These are phyloP conservation scores for Vicia villosa DNA, from an alignment of 306 rosid species.

Conservation along the genomic window DNA sequence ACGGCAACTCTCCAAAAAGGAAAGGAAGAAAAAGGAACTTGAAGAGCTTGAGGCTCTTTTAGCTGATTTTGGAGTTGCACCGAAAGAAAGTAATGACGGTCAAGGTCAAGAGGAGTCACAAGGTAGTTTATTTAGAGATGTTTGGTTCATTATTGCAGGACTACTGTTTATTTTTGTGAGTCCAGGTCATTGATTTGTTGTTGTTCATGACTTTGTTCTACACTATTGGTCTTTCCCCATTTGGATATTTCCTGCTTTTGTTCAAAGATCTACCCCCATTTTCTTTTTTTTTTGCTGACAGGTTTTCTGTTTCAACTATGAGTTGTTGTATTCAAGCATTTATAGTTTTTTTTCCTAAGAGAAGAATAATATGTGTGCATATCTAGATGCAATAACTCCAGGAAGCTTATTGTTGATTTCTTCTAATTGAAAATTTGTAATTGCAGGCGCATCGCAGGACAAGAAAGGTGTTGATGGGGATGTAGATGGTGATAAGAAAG, in stretches of 20 bases:
- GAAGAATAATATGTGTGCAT: background rate
- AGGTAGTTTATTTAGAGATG: conserved; percentile 51
- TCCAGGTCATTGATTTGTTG: conserved; percentile 12
- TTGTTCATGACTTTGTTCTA: background rate
- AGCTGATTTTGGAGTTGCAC: conserved; percentile 81
- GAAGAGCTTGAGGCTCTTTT: conserved; percentile 95
- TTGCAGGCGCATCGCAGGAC: conserved; percentile 57
- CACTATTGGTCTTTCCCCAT: background rate
- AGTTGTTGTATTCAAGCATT: conserved; percentile 2
- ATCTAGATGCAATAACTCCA: background rate
- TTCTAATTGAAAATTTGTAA: conserved; percentile 27
- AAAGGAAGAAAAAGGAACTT: conserved; percentile 92
- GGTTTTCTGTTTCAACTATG: background rate
- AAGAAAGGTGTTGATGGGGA: conserved; percentile 52
- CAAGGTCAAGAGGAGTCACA: conserved; percentile 74
- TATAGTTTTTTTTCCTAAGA: background rate
- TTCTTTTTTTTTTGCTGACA: background rate
- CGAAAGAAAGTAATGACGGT: conserved; percentile 56
- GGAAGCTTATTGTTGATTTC: conserved; percentile 10
- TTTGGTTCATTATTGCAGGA: conserved; percentile 2
- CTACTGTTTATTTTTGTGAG: conserved; percentile 1
- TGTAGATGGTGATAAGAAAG: conserved; percentile 77
- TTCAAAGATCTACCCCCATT: background rate
- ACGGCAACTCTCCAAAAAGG: conserved; percentile 87
- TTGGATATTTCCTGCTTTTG: background rate